phyloP scores from a whole-genome alignment of 2,329 filamentous ascomycete species.

The Fusarium tanahbumbuense region DNA sequence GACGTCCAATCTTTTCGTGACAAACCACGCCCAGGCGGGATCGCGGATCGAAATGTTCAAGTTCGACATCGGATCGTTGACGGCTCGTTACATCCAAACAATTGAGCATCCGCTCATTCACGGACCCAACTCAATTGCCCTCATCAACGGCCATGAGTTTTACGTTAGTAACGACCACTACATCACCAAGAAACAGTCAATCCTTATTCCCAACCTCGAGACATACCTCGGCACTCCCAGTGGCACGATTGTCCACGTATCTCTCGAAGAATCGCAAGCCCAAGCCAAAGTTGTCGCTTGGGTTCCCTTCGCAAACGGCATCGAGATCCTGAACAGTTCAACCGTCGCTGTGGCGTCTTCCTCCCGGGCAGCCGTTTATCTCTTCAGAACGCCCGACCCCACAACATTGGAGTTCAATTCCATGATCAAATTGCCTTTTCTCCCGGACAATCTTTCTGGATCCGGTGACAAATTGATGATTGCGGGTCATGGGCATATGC shows the following conservation, averaged over 20 bases:
- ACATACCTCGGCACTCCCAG: slow-evolving; percentile 50
- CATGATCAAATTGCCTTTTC: slow-evolving; percentile 49
- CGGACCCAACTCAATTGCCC: slow-evolving; percentile 54
- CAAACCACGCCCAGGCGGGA: slow-evolving; percentile 53
- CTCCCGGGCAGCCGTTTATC: slow-evolving; percentile 23
- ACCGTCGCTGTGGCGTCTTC: slow-evolving; percentile 55
- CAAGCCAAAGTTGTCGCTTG: slow-evolving; percentile 48
- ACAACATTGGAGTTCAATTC: slow-evolving; percentile 4
- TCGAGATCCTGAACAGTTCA: slow-evolving; percentile 54
- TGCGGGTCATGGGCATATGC: slow-evolving; percentile 55
- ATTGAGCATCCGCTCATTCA: slow-evolving; percentile 54
- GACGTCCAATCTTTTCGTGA: slow-evolving; percentile 52
- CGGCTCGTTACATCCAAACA: slow-evolving; percentile 52
- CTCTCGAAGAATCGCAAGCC: slow-evolving; percentile 19
- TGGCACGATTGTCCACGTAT: slow-evolving; percentile 53
- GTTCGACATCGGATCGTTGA: slow-evolving; percentile 49
- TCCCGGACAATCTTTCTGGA: slow-evolving; percentile 56
- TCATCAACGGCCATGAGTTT: slow-evolving; percentile 52
- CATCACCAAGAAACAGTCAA: slow-evolving; percentile 45
- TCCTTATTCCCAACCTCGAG: slow-evolving; percentile 49
- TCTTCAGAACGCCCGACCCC: slow-evolving; percentile 15
- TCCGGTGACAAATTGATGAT: slow-evolving; percentile 50
- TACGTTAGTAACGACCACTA: slow-evolving; percentile 57
- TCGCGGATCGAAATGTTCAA: slow-evolving; percentile 55
- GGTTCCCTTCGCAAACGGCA: slow-evolving; percentile 56